Percentiles rank a stretch among this genome's conserved stretches.
phyloP scores from a whole-genome alignment of 2,329 filamentous ascomycete species.

The Knufia petricola region DNA sequence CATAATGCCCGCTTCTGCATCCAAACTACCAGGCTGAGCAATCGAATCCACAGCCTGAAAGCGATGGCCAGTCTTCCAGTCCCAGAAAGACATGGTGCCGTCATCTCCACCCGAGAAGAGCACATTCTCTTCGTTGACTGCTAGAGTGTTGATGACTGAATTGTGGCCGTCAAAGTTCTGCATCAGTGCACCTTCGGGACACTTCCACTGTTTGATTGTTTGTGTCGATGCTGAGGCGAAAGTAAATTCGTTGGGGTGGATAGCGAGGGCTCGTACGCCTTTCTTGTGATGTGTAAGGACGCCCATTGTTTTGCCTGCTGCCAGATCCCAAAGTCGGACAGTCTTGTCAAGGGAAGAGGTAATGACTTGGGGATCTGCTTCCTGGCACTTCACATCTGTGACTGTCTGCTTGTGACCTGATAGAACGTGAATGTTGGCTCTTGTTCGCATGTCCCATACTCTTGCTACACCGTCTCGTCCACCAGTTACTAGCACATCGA shows the following conservation, averaged over 20 bases:
- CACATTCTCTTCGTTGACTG: conserved; percentile 90
- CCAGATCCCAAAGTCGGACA: conserved; percentile 87
- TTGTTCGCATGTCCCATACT: conserved; percentile 97
- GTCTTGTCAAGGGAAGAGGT: conserved; percentile 86
- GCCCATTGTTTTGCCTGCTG: conserved; percentile 90
- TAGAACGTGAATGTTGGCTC: conserved; percentile 90
- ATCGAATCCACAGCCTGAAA: conserved; percentile 87
- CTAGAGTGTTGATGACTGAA: conserved; percentile 85
- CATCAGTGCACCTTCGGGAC: conserved; percentile 96
- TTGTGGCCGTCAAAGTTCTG: conserved; percentile 98
- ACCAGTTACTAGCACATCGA: conserved; percentile 90
- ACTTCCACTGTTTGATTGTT: conserved; percentile 99
- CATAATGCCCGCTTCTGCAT: conserved; percentile 93
- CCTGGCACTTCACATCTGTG: conserved; percentile 81
- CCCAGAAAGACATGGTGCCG: conserved; percentile 94
- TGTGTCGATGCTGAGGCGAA: conserved; percentile 87
- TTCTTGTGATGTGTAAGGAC: conserved; percentile 98
- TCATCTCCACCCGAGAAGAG: conserved; percentile 93
- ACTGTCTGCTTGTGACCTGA: conserved; percentile 86
- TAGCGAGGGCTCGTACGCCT: conserved; percentile 73
- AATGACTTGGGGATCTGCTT: conserved; percentile 93
- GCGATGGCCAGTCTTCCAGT: conserved; percentile 92
- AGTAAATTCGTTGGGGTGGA: conserved; percentile 88
- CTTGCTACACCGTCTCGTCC: conserved; percentile 88
- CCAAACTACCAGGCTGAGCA: conserved; percentile 85